Percentiles rank a stretch among this genome's conserved stretches.
These are phyloP conservation scores for Quercus cerris DNA, from an alignment of 306 rosid genomes.

Conservation along the genomic window DNA sequence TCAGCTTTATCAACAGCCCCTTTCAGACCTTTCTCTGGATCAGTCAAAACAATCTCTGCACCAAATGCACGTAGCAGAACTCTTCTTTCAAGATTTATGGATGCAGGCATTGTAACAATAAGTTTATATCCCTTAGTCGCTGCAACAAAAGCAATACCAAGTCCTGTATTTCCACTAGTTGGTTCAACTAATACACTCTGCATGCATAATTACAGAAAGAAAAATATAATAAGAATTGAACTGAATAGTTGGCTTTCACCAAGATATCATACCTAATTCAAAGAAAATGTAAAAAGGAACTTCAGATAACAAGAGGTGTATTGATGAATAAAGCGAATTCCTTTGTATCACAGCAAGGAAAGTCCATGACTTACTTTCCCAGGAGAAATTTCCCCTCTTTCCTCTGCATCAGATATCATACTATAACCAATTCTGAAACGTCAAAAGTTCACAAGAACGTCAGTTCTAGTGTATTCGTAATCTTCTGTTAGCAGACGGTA, in stretches of 20 bases:
- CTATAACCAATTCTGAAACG: constrained; percentile 81
- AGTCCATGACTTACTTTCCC: constrained; percentile 55
- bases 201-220: constrained; percentile 38
- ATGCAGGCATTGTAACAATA: constrained; percentile 89
- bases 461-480: not conserved
- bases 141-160: constrained; percentile 89
- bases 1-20: constrained; percentile 93
- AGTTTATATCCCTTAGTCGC: constrained; percentile 83
- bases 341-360: not conserved
- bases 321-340: not conserved
- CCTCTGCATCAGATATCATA: constrained; percentile 82
- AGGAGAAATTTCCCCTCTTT: constrained; percentile 68
- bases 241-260: constrained; percentile 3
- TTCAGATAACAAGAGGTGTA: not conserved
- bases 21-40: constrained; percentile 83
- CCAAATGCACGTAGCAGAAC: constrained; percentile 91
- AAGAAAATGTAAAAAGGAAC: not conserved
- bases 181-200: constrained; percentile 94
- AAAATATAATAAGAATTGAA: constrained; percentile 16
- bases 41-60: constrained; percentile 79
- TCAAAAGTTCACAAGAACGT: constrained; percentile 11
- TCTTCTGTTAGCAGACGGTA: constrained; percentile 2
- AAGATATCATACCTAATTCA: not conserved
- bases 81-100: constrained; percentile 80
- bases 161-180: constrained; percentile 93